Base-by-base conservation (phyloP, 257 asterid species). In the Datura wrightii region DNA sequence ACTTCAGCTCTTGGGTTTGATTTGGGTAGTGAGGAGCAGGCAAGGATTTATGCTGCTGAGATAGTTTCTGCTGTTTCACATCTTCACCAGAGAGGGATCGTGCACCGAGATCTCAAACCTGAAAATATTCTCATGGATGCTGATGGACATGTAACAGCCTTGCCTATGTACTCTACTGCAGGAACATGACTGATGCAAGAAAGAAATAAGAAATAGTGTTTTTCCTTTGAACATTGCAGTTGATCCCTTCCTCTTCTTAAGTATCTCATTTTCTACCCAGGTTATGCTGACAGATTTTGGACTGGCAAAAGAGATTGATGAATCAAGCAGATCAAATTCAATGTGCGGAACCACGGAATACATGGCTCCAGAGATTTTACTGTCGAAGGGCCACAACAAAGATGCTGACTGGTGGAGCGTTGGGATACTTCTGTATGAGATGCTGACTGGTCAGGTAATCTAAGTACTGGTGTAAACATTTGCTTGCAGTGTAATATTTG, bases 331-430 rank as follows among this genome's bases (percentile, higher is more conserved):
- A 86, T 95, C 99, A 42, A 95, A 95, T 87, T 95, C 99, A 4
- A 82, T 95, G 88, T 95, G 99, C 86, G 99, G 99, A 84, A 95
- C 99, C 14, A 94, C 97, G 8, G 99, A 95, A 87, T 94, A 95
- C 86, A 95, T 95, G 99, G 99, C 99, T 87, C 99, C 97, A 0
- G 99, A 95, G 88, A 95, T 95, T 85, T 89, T 95, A 59, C 90
- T 81, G 48, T 88, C 97, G 3, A 94, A 92, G 88, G 98, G 98
- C 24, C 99, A 95, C 72, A 74, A 95, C 87, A 95, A 93, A 59
- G 89, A 90, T 85, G 98, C 99, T 56, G 99, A 95, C 86, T 95
- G 98, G 99, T 95, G 99, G 99, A 95, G 99, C 18, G 85, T 92
- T 55, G 99, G 99, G 84, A 90, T 95, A 79, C 99, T 95, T 87